Percentiles rank a stretch among this genome's conserved stretches.
Evolutionary conservation across 345 rosid genomes (phyloP).

Genomic region (Citrus glauca): DNA sequence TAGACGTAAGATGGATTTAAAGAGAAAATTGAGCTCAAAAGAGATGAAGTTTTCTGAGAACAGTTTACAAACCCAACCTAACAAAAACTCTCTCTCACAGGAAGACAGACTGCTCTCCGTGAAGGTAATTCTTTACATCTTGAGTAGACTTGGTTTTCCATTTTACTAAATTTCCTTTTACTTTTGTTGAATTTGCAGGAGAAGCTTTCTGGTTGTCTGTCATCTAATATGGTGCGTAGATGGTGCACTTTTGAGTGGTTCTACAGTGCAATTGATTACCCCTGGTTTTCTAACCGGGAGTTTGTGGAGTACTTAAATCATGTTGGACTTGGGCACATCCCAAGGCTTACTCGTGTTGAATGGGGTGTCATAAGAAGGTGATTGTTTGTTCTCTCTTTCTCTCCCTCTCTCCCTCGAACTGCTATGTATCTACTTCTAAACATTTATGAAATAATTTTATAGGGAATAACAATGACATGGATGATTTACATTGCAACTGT

Average conservation of each 20-base stretch:
- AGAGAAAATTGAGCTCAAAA: conserved; percentile 35
- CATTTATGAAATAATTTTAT: background rate
- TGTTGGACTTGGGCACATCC: conserved; percentile 92
- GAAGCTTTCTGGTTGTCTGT: conserved; percentile 58
- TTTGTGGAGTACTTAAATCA: conserved; percentile 90
- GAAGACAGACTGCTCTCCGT: conserved; percentile 32
- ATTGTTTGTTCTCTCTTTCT: background rate
- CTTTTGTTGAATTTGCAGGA: conserved; percentile 46
- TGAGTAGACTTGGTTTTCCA: background rate
- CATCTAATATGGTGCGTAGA: conserved; percentile 62
- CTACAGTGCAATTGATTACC: conserved; percentile 90
- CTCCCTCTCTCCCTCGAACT: background rate
- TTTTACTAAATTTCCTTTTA: background rate
- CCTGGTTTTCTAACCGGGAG: conserved; percentile 98
- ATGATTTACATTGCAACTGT: conserved; percentile 13
- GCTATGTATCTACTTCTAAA: background rate
- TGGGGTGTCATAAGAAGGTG: conserved; percentile 99
- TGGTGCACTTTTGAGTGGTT: conserved; percentile 96
- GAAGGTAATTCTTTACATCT: conserved; percentile 31
- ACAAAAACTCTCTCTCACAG: conserved; percentile 27
- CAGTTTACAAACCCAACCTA: conserved; percentile 35
- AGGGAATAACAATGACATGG: background rate
- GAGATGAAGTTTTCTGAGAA: conserved; percentile 39
- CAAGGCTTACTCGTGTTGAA: conserved; percentile 90
- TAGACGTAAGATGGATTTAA: conserved; percentile 65